A percentile compares a stretch with the other conserved stretches of the same genome.
Conservation (phyloP, 1,284 basidiomycete genomes). For the Leccinum proximum region DNA sequence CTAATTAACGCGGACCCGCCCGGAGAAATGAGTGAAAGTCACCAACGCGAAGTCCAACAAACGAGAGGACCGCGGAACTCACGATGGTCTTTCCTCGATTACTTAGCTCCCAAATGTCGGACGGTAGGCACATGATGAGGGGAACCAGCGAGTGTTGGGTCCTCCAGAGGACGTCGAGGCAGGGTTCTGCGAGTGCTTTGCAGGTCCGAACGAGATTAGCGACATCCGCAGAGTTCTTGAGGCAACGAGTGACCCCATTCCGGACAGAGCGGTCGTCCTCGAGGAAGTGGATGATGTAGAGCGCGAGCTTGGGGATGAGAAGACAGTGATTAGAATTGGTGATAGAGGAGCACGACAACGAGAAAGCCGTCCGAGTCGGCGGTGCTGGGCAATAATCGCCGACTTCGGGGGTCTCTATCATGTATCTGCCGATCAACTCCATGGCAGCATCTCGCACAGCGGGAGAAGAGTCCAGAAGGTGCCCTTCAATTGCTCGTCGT, state of each 20-base stretch:
- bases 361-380: neutral
- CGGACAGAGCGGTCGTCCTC: constrained; percentile 22
- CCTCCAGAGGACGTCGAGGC: constrained; percentile 30
- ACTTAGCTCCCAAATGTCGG: constrained; percentile 23
- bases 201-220: constrained; percentile 29
- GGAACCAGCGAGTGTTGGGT: constrained; percentile 30
- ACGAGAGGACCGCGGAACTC: constrained; percentile 4
- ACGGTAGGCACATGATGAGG: constrained; percentile 24
- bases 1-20: constrained; percentile 10
- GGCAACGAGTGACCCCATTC: constrained; percentile 16
- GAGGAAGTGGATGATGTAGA: constrained; percentile 24
- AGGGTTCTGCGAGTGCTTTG: constrained; percentile 26
- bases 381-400: constrained; percentile 59
- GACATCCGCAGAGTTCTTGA: constrained; percentile 23
- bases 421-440: constrained; percentile 93
- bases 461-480: constrained; percentile 88
- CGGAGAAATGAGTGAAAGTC: neutral
- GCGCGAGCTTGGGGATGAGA: constrained; percentile 24
- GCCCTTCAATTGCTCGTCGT: constrained; percentile 81
- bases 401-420: constrained; percentile 83
- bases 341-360: neutral
- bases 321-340: constrained; percentile 17
- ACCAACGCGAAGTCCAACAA: constrained; percentile 5
- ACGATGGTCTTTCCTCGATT: constrained; percentile 23
- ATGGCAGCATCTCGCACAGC: constrained; percentile 97